Conservation (phyloP, 768 basidiomycete genomes). For the Mycena floridula region DNA sequence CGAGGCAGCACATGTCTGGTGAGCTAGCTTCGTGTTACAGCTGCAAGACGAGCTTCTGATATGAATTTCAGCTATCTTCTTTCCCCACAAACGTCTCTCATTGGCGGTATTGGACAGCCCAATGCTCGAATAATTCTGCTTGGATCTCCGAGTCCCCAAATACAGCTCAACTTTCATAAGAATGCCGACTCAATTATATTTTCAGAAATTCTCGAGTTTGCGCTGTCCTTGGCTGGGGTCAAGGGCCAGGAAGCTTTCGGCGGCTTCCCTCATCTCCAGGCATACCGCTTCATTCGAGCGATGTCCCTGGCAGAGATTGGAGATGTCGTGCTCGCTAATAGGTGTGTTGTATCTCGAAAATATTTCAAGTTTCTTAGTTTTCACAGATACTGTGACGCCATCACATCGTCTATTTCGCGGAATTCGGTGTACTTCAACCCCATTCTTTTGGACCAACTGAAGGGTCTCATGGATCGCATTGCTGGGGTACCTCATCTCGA, state of each 20-base stretch:
- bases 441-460: constrained; percentile 66
- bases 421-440: constrained; percentile 63
- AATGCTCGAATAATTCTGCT: constrained; percentile 66
- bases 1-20: constrained; percentile 94
- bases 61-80: constrained; percentile 66
- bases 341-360: constrained; percentile 34
- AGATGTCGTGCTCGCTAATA: constrained; percentile 66
- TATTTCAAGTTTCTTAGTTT: background rate
- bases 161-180: constrained; percentile 44
- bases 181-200: constrained; percentile 76
- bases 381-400: constrained; percentile 90
- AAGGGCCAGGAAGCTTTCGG: constrained; percentile 86
- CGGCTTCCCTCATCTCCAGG: constrained; percentile 82
- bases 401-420: constrained; percentile 58
- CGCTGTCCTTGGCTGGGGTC: constrained; percentile 60
- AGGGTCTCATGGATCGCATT: constrained; percentile 74
- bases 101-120: constrained; percentile 66
- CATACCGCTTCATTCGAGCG: constrained; percentile 81
- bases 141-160: constrained; percentile 58
- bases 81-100: constrained; percentile 70
- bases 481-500: constrained; percentile 66
- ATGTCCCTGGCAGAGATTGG: constrained; percentile 75
- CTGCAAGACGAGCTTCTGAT: constrained; percentile 2
- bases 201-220: constrained; percentile 90
- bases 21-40: constrained; percentile 18